Evolutionary conservation across 1,284 basidiomycete genomes (phyloP), one percentile per base, ranked within the genome.

Genomic region (Naganishia sp.): DNA sequence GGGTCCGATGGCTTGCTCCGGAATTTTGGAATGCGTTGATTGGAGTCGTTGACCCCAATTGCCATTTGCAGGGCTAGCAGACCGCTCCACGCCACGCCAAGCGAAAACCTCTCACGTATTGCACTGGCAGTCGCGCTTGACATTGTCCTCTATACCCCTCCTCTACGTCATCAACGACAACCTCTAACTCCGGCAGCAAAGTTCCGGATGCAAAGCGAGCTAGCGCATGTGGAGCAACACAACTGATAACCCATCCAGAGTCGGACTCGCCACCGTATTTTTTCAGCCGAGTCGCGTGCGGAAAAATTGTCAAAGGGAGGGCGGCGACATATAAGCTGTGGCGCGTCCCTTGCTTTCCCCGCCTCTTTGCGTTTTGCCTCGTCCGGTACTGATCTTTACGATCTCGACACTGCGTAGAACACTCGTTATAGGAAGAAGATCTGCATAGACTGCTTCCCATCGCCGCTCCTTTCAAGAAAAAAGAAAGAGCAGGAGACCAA

Each of bases 361-460:
- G 21, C 47, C 25, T 49, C n/a, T 5, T 49, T 3, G 45, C 5
- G 3, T 25, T 21, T 49, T 25, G 47, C 47, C 47, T 9, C 25
- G 11, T 21, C 25, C 47, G 21, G 25, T 49, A 21, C 11, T 49
- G 21, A 49, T 49, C 47, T 49, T 49, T 49, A 25, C 21, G 21
- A 21, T 23, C 47, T 23, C 47, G 25, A 25, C 47, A 49, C 15
- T 10, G 47, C n/a, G 25, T 13, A 49, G 2, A 49, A 49, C 47
- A 23, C 47, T 51, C 47, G 58, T 61, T 47, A 43, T 23, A 51
- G 58, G 58, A 51, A 61, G 47, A 39, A 50, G 47, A 51, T 57
- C 41, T 17, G 25, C n/a, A n/a, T 9, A 11, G 51, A 45, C 42
- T 21, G 11, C 52, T 55, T 53, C 61, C 41, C 51, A 53, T 50